Conservation (phyloP, 2,329 filamentous ascomycete species). For the Aurifilum marmelostoma region DNA sequence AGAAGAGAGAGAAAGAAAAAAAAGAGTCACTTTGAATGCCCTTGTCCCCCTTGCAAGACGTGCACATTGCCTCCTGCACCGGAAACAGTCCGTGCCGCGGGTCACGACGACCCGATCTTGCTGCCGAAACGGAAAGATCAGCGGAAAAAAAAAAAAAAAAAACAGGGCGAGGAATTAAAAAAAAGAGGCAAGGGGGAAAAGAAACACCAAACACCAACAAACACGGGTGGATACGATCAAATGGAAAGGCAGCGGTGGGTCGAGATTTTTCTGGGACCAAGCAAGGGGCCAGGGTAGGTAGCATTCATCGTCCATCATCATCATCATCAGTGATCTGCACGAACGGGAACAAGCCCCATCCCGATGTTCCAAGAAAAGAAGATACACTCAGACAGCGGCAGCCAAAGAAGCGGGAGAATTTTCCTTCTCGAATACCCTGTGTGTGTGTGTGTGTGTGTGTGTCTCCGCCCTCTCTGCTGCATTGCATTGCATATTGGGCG, state of each 20-base stretch:
- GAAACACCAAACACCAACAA: neutral
- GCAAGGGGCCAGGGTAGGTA: neutral
- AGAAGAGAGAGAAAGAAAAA: neutral
- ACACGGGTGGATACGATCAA: neutral
- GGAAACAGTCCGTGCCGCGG: neutral
- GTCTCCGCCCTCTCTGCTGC: no score
- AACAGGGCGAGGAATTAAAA: no score
- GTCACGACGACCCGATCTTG: neutral
- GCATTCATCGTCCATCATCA: neutral
- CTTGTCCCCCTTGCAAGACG: neutral
- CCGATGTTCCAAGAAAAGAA: neutral
- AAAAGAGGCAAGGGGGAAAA: no score
- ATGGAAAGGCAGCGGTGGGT: neutral
- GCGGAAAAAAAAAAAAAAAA: neutral
- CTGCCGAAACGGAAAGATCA: slow-evolving; percentile 5
- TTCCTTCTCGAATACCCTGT: neutral
- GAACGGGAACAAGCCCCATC: neutral
- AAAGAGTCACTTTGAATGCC: neutral
- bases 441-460: neutral
- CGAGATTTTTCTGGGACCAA: neutral
- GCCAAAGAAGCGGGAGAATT: neutral
- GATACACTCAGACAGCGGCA: neutral
- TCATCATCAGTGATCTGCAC: neutral
- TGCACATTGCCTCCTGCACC: neutral
- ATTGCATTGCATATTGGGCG: neutral